phyloP scores from a whole-genome alignment of 1,284 basidiomycete genomes.

The Sanghuangporus sanghuang region DNA sequence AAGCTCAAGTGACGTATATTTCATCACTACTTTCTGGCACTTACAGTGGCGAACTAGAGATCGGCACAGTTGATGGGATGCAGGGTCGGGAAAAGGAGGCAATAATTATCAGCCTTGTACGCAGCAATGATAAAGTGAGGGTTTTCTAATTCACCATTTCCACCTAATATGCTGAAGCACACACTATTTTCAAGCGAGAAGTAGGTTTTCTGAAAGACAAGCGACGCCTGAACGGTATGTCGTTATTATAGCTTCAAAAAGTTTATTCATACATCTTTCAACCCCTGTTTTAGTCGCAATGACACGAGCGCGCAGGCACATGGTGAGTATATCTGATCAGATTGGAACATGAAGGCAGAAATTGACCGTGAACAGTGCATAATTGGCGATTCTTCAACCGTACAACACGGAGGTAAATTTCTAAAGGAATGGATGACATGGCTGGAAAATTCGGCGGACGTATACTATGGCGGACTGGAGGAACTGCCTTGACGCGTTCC shows the following conservation, averaged over 20 bases:
- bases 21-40: slow-evolving; percentile 64
- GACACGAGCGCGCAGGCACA: slow-evolving; percentile 88
- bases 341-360: neutral
- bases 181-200: slow-evolving; percentile 49
- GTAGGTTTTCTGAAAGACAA: slow-evolving; percentile 93
- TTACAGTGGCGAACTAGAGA: slow-evolving; percentile 72
- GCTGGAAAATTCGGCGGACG: slow-evolving; percentile 86
- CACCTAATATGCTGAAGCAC: neutral
- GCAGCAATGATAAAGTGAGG: slow-evolving; percentile 76
- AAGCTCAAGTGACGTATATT: slow-evolving; percentile 84
- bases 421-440: slow-evolving; percentile 87
- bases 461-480: slow-evolving; percentile 54
- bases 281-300: slow-evolving; percentile 64
- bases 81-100: slow-evolving; percentile 92
- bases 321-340: slow-evolving; percentile 46
- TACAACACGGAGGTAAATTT: slow-evolving; percentile 76
- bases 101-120: slow-evolving; percentile 82
- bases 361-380: slow-evolving; percentile 53
- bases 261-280: slow-evolving; percentile 3
- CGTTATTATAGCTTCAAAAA: neutral
- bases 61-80: slow-evolving; percentile 90
- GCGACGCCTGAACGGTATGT: slow-evolving; percentile 77
- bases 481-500: neutral
- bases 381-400: slow-evolving; percentile 87
- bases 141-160: neutral